Conservation (phyloP, 257 asterid genomes). For the Solanum neorickii region DNA sequence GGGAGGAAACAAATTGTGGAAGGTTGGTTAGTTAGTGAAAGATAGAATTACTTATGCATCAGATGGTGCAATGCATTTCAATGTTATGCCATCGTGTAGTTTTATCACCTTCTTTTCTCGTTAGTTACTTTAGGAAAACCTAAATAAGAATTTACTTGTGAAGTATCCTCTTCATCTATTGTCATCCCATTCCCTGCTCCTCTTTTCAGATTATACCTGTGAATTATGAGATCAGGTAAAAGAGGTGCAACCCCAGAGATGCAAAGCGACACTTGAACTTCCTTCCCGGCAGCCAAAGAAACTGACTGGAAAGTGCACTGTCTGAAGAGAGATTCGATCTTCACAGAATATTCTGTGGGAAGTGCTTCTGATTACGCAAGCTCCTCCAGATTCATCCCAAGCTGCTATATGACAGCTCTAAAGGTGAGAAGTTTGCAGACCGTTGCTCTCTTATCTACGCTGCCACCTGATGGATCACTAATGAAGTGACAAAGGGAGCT, state of each 20-base stretch:
- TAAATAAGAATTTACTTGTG: neutral
- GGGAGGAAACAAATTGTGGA: neutral
- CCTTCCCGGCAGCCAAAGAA: slow-evolving; percentile 23
- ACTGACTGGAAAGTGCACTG: slow-evolving; percentile 14
- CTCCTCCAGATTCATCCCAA: slow-evolving; percentile 10
- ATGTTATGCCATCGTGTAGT: neutral
- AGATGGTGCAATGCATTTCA: neutral
- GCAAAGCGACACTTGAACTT: slow-evolving; percentile 19
- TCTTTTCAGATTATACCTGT: slow-evolving; percentile 16
- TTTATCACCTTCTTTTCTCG: neutral
- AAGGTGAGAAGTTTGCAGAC: slow-evolving; percentile 42
- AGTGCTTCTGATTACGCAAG: slow-evolving; percentile 17
- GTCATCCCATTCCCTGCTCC: neutral
- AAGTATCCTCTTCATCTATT: neutral
- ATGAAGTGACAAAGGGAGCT: slow-evolving; percentile 2
- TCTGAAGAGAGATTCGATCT: neutral
- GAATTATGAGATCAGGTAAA: slow-evolving; percentile 26
- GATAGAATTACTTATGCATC: too few relatives aligned
- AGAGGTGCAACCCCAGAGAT: slow-evolving; percentile 30
- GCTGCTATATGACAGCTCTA: slow-evolving; percentile 15
- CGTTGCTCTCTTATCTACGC: slow-evolving; percentile 46
- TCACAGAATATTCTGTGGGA: slow-evolving; percentile 10
- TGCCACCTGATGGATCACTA: slow-evolving; percentile 1
- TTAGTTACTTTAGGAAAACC: neutral
- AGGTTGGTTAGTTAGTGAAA: neutral